These are phyloP conservation scores for Talaromyces sp. DNA, from an alignment of 2,329 filamentous ascomycete species.

Conservation along the genomic window DNA sequence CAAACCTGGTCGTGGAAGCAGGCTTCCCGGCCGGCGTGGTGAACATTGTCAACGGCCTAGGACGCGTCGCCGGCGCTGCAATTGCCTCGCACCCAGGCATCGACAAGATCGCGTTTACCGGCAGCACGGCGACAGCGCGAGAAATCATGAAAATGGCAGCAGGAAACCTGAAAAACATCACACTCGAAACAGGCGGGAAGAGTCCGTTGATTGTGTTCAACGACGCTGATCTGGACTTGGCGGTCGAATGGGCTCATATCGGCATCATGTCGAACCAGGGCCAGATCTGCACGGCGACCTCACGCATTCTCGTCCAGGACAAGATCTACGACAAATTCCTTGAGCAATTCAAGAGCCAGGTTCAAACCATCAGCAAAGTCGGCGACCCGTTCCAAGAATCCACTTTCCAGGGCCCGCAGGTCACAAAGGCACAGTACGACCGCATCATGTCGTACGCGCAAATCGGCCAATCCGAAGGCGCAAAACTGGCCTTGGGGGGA, in stretches of 20 bases:
- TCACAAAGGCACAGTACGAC: conserved; percentile 41
- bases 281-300: conserved; percentile 56
- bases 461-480: conserved; percentile 38
- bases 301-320: conserved; percentile 52
- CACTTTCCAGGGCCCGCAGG: conserved; percentile 41
- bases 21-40: conserved; percentile 74
- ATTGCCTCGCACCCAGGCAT: conserved; percentile 62
- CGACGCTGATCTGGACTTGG: conserved; percentile 54
- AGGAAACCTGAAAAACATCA: conserved; percentile 58
- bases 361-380: conserved; percentile 30
- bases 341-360: conserved; percentile 27
- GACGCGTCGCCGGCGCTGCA: conserved; percentile 61
- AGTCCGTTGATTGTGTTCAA: conserved; percentile 53
- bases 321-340: conserved; percentile 43
- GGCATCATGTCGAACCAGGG: conserved; percentile 56
- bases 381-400: conserved; percentile 37
- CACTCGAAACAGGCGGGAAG: conserved; percentile 56
- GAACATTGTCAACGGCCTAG: conserved; percentile 69
- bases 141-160: conserved; percentile 71
- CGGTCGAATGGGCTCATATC: conserved; percentile 40
- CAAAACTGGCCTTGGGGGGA: conserved; percentile 32
- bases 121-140: conserved; percentile 64
- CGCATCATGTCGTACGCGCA: conserved; percentile 38
- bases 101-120: conserved; percentile 75
- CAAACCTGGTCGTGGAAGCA: conserved; percentile 61